Evolutionary conservation across 768 basidiomycete genomes (phyloP).

Genomic region (Rhizopogon vulgaris): DNA sequence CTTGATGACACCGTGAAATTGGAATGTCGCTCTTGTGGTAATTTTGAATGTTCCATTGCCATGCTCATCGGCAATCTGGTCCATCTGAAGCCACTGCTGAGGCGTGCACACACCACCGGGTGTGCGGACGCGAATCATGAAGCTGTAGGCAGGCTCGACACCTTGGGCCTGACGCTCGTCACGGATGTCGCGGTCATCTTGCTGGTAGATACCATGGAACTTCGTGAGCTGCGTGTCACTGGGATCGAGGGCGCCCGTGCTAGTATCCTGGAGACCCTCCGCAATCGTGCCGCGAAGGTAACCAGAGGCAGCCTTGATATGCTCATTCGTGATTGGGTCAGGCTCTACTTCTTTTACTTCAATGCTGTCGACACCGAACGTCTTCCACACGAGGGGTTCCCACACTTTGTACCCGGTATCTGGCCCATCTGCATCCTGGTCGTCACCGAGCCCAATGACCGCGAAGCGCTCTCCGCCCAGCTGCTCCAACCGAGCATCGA

Average conservation of each 20-base stretch:
- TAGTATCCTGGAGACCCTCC: slow-evolving; percentile 82
- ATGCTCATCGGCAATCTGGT: slow-evolving; percentile 93
- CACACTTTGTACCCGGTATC: slow-evolving; percentile 96
- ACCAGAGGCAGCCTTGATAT: slow-evolving; percentile 94
- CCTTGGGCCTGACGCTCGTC: slow-evolving; percentile 92
- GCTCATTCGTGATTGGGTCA: slow-evolving; percentile 97
- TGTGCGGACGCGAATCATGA: slow-evolving; percentile 98
- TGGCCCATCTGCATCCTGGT: slow-evolving; percentile 94
- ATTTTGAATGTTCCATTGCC: slow-evolving; percentile 94
- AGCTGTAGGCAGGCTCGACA: slow-evolving; percentile 90
- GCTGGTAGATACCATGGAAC: slow-evolving; percentile 95
- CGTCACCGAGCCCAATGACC: slow-evolving; percentile 83
- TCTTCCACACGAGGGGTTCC: slow-evolving; percentile 93
- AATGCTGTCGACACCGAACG: slow-evolving; percentile 82
- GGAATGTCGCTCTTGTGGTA: slow-evolving; percentile 97
- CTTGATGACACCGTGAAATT: slow-evolving; percentile 99
- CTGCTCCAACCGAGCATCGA: slow-evolving; percentile 70
- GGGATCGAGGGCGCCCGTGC: slow-evolving; percentile 86
- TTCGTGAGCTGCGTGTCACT: slow-evolving; percentile 94
- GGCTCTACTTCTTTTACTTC: slow-evolving; percentile 91
- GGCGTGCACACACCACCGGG: slow-evolving; percentile 93
- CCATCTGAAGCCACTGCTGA: slow-evolving; percentile 91
- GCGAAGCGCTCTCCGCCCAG: slow-evolving; percentile 77
- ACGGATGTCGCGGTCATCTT: slow-evolving; percentile 97
- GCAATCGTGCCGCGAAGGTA: slow-evolving; percentile 93